Percentiles rank a stretch among this genome's conserved stretches.
Evolutionary conservation across 139 green algal species (phyloP).

Genomic region (Micractinium sp.): DNA sequence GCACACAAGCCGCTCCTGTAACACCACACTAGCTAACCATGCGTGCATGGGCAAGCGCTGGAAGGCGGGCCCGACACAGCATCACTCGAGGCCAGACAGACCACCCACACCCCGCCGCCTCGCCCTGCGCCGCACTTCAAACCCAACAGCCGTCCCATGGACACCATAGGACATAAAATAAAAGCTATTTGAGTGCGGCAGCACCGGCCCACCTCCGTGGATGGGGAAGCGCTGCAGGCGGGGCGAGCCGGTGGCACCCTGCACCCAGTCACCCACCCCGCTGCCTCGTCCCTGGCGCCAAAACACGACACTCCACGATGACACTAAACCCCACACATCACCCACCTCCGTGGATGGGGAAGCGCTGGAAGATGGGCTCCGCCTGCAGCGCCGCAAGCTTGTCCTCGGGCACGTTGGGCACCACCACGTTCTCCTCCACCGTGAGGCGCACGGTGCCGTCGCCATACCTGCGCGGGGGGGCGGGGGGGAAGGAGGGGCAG

Average conservation of each 20-base stretch:
- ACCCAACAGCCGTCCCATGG: no score
- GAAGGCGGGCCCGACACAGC: slow-evolving; percentile 88
- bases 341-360: slow-evolving; percentile 60
- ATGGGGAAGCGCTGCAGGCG: slow-evolving; percentile 79
- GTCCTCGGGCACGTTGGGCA: slow-evolving; percentile 88
- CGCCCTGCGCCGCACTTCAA: no score
- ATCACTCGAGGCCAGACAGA: no score
- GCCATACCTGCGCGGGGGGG: slow-evolving; percentile 68
- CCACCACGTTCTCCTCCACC: slow-evolving; percentile 96
- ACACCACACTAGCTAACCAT: slow-evolving; percentile 36
- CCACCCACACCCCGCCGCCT: no score
- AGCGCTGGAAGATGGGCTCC: slow-evolving; percentile 90
- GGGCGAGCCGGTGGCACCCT: no score
- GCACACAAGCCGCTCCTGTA: no score
- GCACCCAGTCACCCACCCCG: no score
- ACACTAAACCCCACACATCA: no score
- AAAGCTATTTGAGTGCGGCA: no score
- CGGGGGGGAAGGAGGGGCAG: background rate
- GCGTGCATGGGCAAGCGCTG: slow-evolving; percentile 68
- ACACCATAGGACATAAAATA: no score
- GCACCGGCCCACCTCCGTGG: slow-evolving; percentile 56
- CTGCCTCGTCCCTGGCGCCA: no score
- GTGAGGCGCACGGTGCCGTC: slow-evolving; percentile 91
- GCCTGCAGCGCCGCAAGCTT: slow-evolving; percentile 82
- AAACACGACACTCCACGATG: no score